Evolutionary conservation across 768 basidiomycete genomes (phyloP), one percentile per base, ranked within the genome.

Genomic region (Cystofilobasidium macerans): DNA sequence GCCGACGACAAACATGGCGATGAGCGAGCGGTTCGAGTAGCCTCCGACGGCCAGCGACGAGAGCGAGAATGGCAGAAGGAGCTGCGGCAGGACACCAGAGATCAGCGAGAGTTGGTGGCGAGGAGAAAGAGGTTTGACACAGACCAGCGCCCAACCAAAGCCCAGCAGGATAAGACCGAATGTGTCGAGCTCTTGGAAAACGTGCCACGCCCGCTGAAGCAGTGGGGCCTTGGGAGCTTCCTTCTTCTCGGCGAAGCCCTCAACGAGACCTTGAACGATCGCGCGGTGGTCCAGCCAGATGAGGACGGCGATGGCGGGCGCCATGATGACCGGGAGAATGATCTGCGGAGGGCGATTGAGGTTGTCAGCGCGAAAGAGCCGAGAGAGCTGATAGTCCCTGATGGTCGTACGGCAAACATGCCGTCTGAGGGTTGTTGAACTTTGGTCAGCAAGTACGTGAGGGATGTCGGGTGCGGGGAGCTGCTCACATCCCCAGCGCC

Each of bases 401-500:
- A n/a, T n/a, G n/a, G n/a, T n/a, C n/a, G n/a, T n/a, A n/a, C n/a
- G n/a, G n/a, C n/a, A n/a, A n/a, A n/a, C n/a, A n/a, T n/a, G n/a
- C n/a, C n/a, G n/a, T n/a, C n/a, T n/a, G n/a, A n/a, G n/a, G n/a
- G n/a, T n/a, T n/a, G n/a, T n/a, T n/a, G n/a, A n/a, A n/a, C n/a
- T n/a, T n/a, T n/a, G n/a, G n/a, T n/a, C n/a, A n/a, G n/a, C n/a
- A n/a, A n/a, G n/a, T n/a, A n/a, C n/a, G n/a, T n/a, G n/a, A n/a
- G n/a, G n/a, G n/a, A n/a, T n/a, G n/a, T n/a, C n/a, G n/a, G n/a
- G n/a, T n/a, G n/a, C n/a, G n/a, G n/a, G n/a, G n/a, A n/a, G n/a
- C n/a, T n/a, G n/a, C n/a, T 61, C 65, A 67, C 64, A 62, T 30
- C 75, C 75, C 75, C 75, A 76, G 70, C 75, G 58, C 75, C 75